Base-by-base conservation (phyloP, 2,329 filamentous ascomycete species). In the Penicillium sp. region DNA sequence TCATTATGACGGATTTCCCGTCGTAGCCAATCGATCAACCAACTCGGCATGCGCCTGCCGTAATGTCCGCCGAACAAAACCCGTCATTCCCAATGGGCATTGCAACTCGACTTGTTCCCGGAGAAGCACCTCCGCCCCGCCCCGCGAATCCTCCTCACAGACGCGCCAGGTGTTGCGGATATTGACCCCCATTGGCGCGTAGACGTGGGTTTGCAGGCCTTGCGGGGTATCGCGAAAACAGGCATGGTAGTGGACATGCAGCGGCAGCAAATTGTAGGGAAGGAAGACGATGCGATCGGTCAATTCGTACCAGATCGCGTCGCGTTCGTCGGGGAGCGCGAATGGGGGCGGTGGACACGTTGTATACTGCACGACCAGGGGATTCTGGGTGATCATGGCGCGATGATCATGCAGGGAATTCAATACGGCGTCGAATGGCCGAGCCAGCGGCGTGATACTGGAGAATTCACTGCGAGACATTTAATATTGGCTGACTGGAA, bases 91-190 rank as follows among this genome's bases (percentile, higher is more conserved):
- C 44, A 87, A 69, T 57, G 87, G 89, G 67, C 85, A 92, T 41
- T 75, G 76, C 73, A 93, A 78, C 46, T 87, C 83, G 35, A 89
- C 82, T 50, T 92, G 85, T 69, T 94, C 87, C 14, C 84, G 74
- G 32, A 93, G 67, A 57, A 87, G 92, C 12, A 93, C 67, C 0
- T 85, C 86, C 33, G 77, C 69, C 18, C 18, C 18, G 18, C 18
- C 18, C 18, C 9, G 18, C 18, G 18, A 22, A 22, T 92, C 85
- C 15, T 82, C 84, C 0, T 85, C 85, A 30, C 78, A 79, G 4
- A 93, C 69, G 7, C 72, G 80, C 86, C 85, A 93, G 64, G 82
- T 81, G 22, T 78, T 82, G 45, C 79, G 79, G 51, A 92, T 85
- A 45, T 90, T 79, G 34, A 92, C 74, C n/a, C 85, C 85, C 55